Conservation (phyloP, 352 stramenopile genomes). For the Paralagenidium karlingii region DNA sequence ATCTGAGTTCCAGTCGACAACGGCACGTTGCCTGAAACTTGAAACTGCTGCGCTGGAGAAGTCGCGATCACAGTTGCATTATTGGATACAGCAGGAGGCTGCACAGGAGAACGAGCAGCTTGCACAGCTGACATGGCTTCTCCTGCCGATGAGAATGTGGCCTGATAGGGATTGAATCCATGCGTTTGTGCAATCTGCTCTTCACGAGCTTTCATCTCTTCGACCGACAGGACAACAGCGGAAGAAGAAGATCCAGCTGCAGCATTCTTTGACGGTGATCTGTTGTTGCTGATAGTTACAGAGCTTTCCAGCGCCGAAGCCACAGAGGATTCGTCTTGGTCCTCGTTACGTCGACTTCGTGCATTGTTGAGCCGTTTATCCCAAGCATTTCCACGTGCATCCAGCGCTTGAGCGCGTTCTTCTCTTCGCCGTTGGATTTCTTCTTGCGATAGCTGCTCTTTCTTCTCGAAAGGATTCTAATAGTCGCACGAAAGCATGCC, state of each 20-base stretch:
- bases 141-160: conserved; percentile 46
- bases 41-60: no score
- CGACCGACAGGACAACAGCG: conserved; percentile 26
- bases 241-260: conserved; percentile 2
- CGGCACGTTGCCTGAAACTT: no score
- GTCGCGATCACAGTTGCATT: no score
- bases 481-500: no score
- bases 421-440: conserved; percentile 42
- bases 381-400: conserved; percentile 44
- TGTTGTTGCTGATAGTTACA: no score
- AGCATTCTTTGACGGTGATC: conserved; percentile 1
- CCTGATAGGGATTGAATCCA: conserved; percentile 62
- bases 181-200: conserved; percentile 34
- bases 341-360: conserved; percentile 26
- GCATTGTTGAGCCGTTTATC: conserved; percentile 53
- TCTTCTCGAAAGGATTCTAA: conserved; percentile 25
- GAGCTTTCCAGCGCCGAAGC: no score
- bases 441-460: conserved; percentile 30
- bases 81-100: no score
- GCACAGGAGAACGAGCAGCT: no score
- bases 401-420: conserved; percentile 38
- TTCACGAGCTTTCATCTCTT: conserved; percentile 52
- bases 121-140: conserved; percentile 19
- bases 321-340: conserved; percentile 11
- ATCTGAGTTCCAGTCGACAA: no score